Evolutionary conservation across 768 basidiomycete genomes (phyloP).

Genomic region (Phaeolepiota aurea): DNA sequence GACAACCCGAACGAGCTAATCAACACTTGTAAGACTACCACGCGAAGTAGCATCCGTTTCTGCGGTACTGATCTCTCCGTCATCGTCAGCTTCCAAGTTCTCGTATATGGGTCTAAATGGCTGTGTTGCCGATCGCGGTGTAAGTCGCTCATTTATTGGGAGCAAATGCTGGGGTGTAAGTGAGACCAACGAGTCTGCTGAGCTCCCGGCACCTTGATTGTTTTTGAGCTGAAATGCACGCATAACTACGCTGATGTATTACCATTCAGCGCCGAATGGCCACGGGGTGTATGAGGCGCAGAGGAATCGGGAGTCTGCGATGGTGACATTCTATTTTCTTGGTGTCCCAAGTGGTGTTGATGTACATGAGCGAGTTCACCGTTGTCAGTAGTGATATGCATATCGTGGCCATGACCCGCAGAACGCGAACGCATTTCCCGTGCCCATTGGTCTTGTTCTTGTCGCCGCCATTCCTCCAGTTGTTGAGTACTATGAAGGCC

Average conservation of each 20-base stretch:
- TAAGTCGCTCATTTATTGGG: not conserved
- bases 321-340: too few species aligned
- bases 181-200: not conserved
- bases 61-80: slow-evolving; percentile 26
- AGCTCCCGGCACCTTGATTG: not conserved
- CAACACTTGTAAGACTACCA: slow-evolving; percentile 45
- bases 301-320: too few species aligned
- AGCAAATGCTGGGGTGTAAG: not conserved
- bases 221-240: too few species aligned
- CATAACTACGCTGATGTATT: slow-evolving; percentile 25
- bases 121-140: not conserved
- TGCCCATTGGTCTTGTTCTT: slow-evolving; percentile 22
- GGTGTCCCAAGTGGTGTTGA: too few species aligned
- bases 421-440: slow-evolving; percentile 15
- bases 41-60: slow-evolving; percentile 31
- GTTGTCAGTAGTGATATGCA: slow-evolving; percentile 2
- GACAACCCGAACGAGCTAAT: slow-evolving; percentile 15
- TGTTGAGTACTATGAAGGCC: slow-evolving; percentile 15
- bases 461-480: slow-evolving; percentile 19
- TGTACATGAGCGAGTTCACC: not conserved
- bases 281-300: not conserved
- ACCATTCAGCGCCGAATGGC: slow-evolving; percentile 37
- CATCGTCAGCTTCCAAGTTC: slow-evolving; percentile 6
- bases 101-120: not conserved
- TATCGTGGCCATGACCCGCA: slow-evolving; percentile 10